Evolutionary conservation across 345 rosid species (phyloP), one percentile per base, ranked within the genome.

Genomic region (Gossypium raimondii): DNA sequence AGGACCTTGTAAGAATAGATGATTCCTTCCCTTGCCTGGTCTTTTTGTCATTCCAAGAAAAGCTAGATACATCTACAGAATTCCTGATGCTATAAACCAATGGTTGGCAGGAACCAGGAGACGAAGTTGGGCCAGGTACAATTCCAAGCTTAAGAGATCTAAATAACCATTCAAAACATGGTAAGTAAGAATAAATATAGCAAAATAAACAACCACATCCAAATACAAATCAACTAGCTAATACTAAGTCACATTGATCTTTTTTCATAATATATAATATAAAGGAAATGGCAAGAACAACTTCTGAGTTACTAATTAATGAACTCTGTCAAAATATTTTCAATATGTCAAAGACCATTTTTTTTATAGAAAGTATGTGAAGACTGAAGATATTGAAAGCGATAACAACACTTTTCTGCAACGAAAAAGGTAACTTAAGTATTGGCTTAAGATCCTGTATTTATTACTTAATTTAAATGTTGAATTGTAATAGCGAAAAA

Each of bases 121-220:
- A 82, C 27, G 78, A 56, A 29, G 82, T 74, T 34, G 93, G 86
- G 43, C 92, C 87, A 22, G 89, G 86, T 78, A 91, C 90, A 77
- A 90, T 48, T n/a, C 97, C 97, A 76, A 93, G 91, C 82, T 87
- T 90, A 78, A 93, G 86, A 57, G 95, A 90, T 81, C 97, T 93
- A 81, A 61, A 71, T 5, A 79, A 74, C 58, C 80, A 79, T 74
- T 38, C 17, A 67, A 45, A 24, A 59, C 67, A 20, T 16, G 14
- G 57, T 80, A 79, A 76, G 44, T 53, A 65, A 24, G 14, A 69
- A 34, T 29, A 68, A 60, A 67, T 25, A 62, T 3, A 27, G n/a
- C 24, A 57, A 45, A 10, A 75, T 56, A 27, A 22, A 24, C 44
- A 50, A 38, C 34, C 11, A 67, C 14, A 22, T 29, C 25, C 11